Conservation (phyloP, 2,329 filamentous ascomycete species). For the Dactylellina leptospora region DNA sequence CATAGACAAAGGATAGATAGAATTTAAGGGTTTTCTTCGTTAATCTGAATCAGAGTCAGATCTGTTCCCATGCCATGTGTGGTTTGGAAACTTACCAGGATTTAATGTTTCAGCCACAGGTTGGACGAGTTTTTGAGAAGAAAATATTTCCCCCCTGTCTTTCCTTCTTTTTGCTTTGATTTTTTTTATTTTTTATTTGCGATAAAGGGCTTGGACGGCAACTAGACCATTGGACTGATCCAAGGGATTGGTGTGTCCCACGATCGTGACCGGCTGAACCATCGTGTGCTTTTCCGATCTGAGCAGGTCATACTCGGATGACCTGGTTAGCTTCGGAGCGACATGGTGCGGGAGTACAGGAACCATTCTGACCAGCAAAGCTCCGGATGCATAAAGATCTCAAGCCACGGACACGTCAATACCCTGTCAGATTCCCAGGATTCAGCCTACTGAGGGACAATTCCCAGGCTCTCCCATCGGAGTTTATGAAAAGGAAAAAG, state of each 20-base stretch:
- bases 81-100: conserved; percentile 12
- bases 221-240: conserved; percentile 24
- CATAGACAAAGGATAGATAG: background rate
- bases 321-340: too few relatives aligned
- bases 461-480: background rate
- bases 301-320: conserved; percentile 7
- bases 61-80: background rate
- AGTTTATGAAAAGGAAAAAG: background rate
- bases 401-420: conserved; percentile 49
- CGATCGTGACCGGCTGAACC: conserved; percentile 21
- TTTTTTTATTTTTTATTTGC: background rate
- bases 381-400: conserved; percentile 26
- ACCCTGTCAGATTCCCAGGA: conserved; percentile 12
- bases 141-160: too few relatives aligned
- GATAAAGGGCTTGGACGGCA: conserved; percentile 8
- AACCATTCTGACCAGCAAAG: too few relatives aligned
- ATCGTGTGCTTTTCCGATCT: background rate
- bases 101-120: conserved; percentile 19
- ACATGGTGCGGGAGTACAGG: too few relatives aligned
- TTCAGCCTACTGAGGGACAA: background rate
- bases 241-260: conserved; percentile 15
- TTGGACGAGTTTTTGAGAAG: too few relatives aligned
- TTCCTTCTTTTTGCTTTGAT: too few relatives aligned
- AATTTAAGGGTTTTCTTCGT: conserved; percentile 7
- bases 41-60: conserved; percentile 12